These are phyloP conservation scores for Postia placenta DNA, from an alignment of 768 basidiomycete genomes.

Conservation along the genomic window DNA sequence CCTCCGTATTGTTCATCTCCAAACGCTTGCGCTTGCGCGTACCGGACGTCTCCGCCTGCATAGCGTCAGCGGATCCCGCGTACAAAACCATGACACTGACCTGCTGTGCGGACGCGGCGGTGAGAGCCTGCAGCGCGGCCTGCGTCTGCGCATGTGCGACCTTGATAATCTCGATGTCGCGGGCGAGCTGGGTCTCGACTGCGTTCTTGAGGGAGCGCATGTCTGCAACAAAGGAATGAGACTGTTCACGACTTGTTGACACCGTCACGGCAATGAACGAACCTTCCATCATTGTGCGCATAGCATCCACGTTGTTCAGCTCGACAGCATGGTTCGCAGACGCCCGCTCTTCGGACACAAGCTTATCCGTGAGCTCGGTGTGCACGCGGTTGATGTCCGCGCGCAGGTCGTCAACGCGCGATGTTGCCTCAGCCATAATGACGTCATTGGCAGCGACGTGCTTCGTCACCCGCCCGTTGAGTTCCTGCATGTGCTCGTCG, in stretches of 20 bases:
- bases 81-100: slow-evolving; percentile 13
- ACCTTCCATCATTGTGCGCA: slow-evolving; percentile 12
- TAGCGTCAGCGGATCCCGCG: not conserved
- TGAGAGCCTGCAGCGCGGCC: not conserved
- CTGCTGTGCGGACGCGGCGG: slow-evolving; percentile 20
- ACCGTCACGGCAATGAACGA: not conserved
- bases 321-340: not conserved
- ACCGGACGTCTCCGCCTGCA: slow-evolving; percentile 15
- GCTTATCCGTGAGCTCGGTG: not conserved
- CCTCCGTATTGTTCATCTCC: slow-evolving; percentile 14
- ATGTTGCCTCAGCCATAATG: slow-evolving; percentile 29
- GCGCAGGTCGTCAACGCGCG: slow-evolving; percentile 11
- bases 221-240: no score
- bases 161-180: slow-evolving; percentile 39
- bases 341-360: not conserved
- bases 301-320: not conserved
- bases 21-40: slow-evolving; percentile 62
- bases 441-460: slow-evolving; percentile 27
- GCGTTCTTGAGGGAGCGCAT: not conserved
- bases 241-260: no score
- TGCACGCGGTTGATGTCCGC: not conserved
- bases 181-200: slow-evolving; percentile 31
- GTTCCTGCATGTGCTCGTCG: slow-evolving; percentile 34
- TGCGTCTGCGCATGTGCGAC: slow-evolving; percentile 25
- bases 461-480: slow-evolving; percentile 21